Evolutionary conservation across 768 basidiomycete genomes (phyloP).

Genomic region (Inosperma sp.): DNA sequence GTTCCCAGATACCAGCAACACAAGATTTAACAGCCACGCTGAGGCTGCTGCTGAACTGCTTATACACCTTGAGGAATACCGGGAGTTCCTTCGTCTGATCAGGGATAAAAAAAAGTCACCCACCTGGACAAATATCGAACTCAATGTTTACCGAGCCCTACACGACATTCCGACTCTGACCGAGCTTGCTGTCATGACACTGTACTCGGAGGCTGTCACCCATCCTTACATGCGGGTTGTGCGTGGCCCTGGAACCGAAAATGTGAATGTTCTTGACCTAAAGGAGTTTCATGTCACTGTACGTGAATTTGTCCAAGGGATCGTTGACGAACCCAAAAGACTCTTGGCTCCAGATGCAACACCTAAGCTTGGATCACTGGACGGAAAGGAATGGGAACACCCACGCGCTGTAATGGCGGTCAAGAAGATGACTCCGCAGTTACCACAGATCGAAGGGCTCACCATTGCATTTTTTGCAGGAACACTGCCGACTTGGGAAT

Average conservation of each 20-base stretch:
- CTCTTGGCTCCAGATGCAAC: constrained; percentile 7
- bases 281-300: constrained; percentile 22
- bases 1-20: constrained; percentile 34
- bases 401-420: neutral
- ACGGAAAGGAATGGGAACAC: constrained; percentile 10
- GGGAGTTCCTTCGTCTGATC: constrained; percentile 23
- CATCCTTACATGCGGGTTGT: constrained; percentile 28
- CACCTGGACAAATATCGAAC: constrained; percentile 24
- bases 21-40: constrained; percentile 24
- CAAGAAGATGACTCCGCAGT: neutral
- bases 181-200: constrained; percentile 24
- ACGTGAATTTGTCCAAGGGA: constrained; percentile 13
- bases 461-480: constrained; percentile 6
- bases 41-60: constrained; percentile 27
- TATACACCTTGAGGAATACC: constrained; percentile 17
- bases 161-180: constrained; percentile 23
- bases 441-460: constrained; percentile 1
- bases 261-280: constrained; percentile 26
- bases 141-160: constrained; percentile 21
- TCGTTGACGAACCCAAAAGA: constrained; percentile 15
- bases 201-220: constrained; percentile 26
- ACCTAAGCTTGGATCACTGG: constrained; percentile 1
- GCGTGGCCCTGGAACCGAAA: constrained; percentile 14
- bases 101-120: neutral
- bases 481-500: constrained; percentile 16